Base-by-base conservation (phyloP, 371 early-diverging fungal species). In the Mortierella sp. region DNA sequence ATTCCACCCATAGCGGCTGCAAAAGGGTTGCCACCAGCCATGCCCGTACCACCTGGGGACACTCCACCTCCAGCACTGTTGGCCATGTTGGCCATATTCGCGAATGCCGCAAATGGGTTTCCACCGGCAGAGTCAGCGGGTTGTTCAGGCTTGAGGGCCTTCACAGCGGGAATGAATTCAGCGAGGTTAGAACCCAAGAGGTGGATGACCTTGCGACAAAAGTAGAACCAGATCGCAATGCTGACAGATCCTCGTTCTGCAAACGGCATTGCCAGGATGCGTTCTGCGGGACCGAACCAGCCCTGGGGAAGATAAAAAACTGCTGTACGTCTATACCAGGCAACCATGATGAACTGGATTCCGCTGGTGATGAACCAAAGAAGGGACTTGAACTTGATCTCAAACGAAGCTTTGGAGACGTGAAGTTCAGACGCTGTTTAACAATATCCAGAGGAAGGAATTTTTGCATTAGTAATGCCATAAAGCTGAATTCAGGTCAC, bases 281-380 rank as follows among this genome's bases (percentile, higher is more conserved):
- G 82, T 34, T 89, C 82, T 17, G 90, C 85, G 31, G 95, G 95
- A 11, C 94, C 94, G 68, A 94, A 90, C 95, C 95, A 95, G 34
- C 89, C 89, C 5, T 78, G 58, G 17, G 96, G 96, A 11, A 95
- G 72, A 67, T 90, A 95, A 54, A 97, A 94, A 62, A 94, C 92
- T 3, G 96, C 87, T 17, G 72, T 72, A 7, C 88, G 82, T 51
- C 91, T 82, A 80, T 86, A 94, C 86, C 86, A 88, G 34, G 91
- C 50, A 23, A 92, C 80, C 70, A 95, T 71, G 8, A 86, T 34
- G 8, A 90, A 66, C 54, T 94, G 92, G 24, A 90, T 60, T n/a
- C 89, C 87, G 81, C 90, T 92, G 11, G 94, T 81, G 17, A 88
- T 30, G 42, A 86, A 87, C 76, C 94, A 91, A 39, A 95, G 80